These are phyloP conservation scores for Penicillium silybi DNA, from an alignment of 495 filamentous ascomycete genomes.

Conservation along the genomic window DNA sequence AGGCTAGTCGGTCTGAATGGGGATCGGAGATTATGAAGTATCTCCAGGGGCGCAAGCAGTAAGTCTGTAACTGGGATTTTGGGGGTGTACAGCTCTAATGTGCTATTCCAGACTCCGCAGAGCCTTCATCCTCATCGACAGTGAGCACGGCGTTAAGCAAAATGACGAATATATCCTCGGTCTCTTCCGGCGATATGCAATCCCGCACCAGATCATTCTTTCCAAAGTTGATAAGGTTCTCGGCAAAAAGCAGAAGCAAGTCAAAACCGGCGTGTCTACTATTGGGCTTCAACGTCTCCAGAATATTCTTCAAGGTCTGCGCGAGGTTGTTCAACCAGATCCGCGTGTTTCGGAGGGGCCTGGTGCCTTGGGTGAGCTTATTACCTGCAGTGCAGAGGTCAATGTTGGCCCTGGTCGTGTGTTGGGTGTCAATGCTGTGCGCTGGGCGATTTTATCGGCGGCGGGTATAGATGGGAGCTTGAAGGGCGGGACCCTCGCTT, in stretches of 20 bases:
- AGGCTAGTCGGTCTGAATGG: conserved; percentile 72
- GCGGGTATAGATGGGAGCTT: conserved; percentile 45
- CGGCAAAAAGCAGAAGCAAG: conserved; percentile 27
- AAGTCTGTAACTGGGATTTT: conserved; percentile 15
- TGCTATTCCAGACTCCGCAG: conserved; percentile 51
- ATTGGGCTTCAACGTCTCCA: conserved; percentile 29
- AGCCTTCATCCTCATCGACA: conserved; percentile 81
- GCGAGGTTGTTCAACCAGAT: conserved; percentile 30
- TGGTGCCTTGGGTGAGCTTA: conserved; percentile 48
- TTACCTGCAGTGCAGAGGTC: conserved; percentile 43
- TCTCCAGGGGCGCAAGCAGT: conserved; percentile 64
- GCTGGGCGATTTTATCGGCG: conserved; percentile 50
- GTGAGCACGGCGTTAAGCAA: conserved; percentile 72
- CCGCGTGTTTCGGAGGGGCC: conserved; percentile 31
- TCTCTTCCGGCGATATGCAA: conserved; percentile 56
- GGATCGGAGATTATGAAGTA: conserved; percentile 86
- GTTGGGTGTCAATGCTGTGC: conserved; percentile 43
- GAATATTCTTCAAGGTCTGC: conserved; percentile 22
- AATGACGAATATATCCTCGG: conserved; percentile 63
- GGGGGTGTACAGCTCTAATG: not conserved
- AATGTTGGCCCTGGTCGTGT: conserved; percentile 27
- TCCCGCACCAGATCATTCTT: conserved; percentile 75
- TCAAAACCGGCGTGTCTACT: conserved; percentile 27
- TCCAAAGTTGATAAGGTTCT: conserved; percentile 72
- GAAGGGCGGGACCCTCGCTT: conserved; percentile 13